phyloP scores from a whole-genome alignment of 495 filamentous ascomycete species.

The Tricharina praecox region DNA sequence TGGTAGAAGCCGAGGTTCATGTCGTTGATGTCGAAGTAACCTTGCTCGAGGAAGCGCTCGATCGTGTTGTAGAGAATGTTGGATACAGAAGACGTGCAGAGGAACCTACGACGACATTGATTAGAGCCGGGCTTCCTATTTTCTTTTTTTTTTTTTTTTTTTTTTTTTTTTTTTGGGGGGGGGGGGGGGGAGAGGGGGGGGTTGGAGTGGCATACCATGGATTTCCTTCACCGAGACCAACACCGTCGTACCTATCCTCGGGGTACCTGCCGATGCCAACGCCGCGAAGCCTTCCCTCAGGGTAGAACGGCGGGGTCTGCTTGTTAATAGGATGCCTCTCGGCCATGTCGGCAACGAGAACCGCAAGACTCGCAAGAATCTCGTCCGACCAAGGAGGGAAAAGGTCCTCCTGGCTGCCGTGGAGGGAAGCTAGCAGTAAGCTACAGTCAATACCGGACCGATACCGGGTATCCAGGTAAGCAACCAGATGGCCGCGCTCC shows the following conservation, averaged over 20 bases:
- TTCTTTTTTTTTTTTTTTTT: too few relatives aligned
- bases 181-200: background rate
- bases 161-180: too few relatives aligned
- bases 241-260: constrained; percentile 35
- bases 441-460: constrained; percentile 46
- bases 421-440: constrained; percentile 44
- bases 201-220: constrained; percentile 31
- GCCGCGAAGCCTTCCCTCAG: constrained; percentile 22
- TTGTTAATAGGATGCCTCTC: constrained; percentile 42
- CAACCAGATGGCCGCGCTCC: constrained; percentile 39
- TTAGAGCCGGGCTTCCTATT: too few relatives aligned
- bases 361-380: constrained; percentile 49
- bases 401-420: constrained; percentile 42
- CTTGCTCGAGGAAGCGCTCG: constrained; percentile 36
- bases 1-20: constrained; percentile 39
- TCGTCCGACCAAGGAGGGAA: constrained; percentile 49
- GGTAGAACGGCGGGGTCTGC: constrained; percentile 27
- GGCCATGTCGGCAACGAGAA: constrained; percentile 43
- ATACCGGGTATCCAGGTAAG: constrained; percentile 27
- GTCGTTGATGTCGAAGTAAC: constrained; percentile 31
- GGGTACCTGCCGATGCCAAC: constrained; percentile 52
- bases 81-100: constrained; percentile 41
- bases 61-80: constrained; percentile 45
- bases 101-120: constrained; percentile 15
- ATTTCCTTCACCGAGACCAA: constrained; percentile 26